Conservation (phyloP, 768 basidiomycete genomes). For the Kwoniella dejecticola region DNA sequence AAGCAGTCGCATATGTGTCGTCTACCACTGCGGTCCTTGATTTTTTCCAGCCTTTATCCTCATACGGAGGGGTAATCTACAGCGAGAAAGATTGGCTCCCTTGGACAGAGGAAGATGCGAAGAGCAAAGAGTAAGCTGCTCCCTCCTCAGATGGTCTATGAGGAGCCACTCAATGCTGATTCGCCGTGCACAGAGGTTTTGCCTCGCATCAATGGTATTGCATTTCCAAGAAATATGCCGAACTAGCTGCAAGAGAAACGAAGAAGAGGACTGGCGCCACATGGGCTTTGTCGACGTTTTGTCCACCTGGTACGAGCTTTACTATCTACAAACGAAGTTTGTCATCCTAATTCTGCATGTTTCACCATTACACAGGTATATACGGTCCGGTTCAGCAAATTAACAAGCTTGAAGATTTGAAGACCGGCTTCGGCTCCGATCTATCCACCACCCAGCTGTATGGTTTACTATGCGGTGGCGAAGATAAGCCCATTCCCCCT, state of each 20-base stretch:
- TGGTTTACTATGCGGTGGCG: slow-evolving; percentile 7
- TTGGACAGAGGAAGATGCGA: slow-evolving; percentile 33
- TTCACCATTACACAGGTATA: slow-evolving; percentile 31
- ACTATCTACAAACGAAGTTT: too few relatives aligned
- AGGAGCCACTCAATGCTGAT: background rate
- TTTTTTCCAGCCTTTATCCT: slow-evolving; percentile 19
- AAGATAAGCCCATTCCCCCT: slow-evolving; percentile 13
- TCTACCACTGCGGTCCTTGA: slow-evolving; percentile 37
- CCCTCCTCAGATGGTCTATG: background rate
- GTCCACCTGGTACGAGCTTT: slow-evolving; percentile 32
- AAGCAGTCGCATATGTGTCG: slow-evolving; percentile 29
- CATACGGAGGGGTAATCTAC: slow-evolving; percentile 32
- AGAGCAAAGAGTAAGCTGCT: slow-evolving; percentile 27
- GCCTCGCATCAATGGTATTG: slow-evolving; percentile 32
- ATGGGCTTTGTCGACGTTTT: slow-evolving; percentile 33
- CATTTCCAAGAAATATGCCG: slow-evolving; percentile 48
- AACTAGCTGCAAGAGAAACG: slow-evolving; percentile 32
- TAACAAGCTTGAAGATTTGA: slow-evolving; percentile 11
- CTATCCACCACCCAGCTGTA: slow-evolving; percentile 21
- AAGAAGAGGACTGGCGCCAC: slow-evolving; percentile 20
- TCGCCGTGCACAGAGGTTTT: background rate
- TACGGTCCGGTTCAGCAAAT: slow-evolving; percentile 36
- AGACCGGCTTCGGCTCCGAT: slow-evolving; percentile 9
- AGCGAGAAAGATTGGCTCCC: slow-evolving; percentile 49
- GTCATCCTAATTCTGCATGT: background rate